These are phyloP conservation scores for Claviceps paspali DNA, from an alignment of 2,329 filamentous ascomycete genomes.

Conservation along the genomic window DNA sequence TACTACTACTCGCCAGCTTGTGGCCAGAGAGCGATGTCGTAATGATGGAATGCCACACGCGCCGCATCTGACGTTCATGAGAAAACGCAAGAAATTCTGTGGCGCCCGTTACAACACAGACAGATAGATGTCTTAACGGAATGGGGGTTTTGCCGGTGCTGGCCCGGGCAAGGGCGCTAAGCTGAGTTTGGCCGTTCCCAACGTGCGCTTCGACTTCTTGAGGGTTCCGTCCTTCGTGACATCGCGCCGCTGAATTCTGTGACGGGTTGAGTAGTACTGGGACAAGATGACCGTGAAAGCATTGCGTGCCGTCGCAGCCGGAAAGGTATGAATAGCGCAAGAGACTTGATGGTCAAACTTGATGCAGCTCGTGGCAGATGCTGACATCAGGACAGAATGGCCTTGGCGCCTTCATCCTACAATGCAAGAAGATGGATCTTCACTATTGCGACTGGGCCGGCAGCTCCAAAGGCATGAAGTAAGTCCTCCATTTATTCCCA, in stretches of 20 bases:
- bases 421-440: constrained; percentile 91
- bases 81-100: constrained; percentile 9
- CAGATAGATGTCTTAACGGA: no score
- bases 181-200: constrained; percentile 8
- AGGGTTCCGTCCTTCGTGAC: constrained; percentile 2
- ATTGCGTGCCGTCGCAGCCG: constrained; percentile 34
- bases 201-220: constrained; percentile 6
- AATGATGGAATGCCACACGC: constrained; percentile 6
- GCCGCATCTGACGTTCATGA: constrained; percentile 4
- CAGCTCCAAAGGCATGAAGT: constrained; percentile 93
- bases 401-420: constrained; percentile 88
- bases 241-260: constrained; percentile 12
- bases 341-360: no score
- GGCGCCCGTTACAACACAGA: constrained; percentile 4
- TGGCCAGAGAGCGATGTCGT: not conserved
- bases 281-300: constrained; percentile 40
- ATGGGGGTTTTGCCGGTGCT: constrained; percentile 11
- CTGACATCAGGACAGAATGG: constrained; percentile 54
- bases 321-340: constrained; percentile 27
- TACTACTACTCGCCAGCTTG: not conserved
- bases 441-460: constrained; percentile 96
- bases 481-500: constrained; percentile 9
- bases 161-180: constrained; percentile 13
- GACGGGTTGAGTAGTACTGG: constrained; percentile 15
- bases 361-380: no score